Evolutionary conservation across 164 flowering plant genomes (phyloP), one percentile per base, ranked within the genome.

Genomic region (Aristolochia californica): DNA sequence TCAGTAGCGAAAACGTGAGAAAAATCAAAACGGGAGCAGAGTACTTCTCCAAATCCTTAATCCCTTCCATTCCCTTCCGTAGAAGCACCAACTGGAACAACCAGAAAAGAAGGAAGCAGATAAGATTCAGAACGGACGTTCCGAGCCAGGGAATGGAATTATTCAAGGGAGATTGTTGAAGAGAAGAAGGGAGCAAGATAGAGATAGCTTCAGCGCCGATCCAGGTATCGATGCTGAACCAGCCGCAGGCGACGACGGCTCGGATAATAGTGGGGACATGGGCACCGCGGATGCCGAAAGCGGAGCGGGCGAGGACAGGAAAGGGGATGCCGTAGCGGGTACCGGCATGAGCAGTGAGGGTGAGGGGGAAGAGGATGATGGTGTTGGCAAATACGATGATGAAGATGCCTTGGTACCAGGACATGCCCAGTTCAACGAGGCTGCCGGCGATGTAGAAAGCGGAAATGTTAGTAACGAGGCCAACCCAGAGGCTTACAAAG

Each of bases 221-320:
- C 96, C 96, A 91, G 0, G 91, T 76, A 62, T 88, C 98, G 24
- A 91, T 86, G 1, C 96, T 96, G 59, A 80, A 91, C 98, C 98
- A 91, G 0, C 98, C 98, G 56, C 95, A 83, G 13, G 90, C 96
- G 5, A 91, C 88, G 27, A 87, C 60, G 0, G 93, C 91, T 56
- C 98, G 68, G 1, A 88, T 79, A 1, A 87, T 78, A 1, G 95
- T 79, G 0, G 95, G 94, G 50, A 91, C 61, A 61, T 84, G 87
- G 17, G 98, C 88, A 1, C 98, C 98, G 0, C 74, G 79, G 44
- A 86, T 71, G 0, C 98, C 96, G 40, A 91, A 91, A 0, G 89
- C 74, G 0, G 96, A 80, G 38, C 98, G 68, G 1, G 95, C 88
- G 2, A 91, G 65, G 18, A 88, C 89, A 0, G 98, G 95, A 75